Percentiles rank a stretch among this genome's conserved stretches.
Conservation (phyloP, 805 yeast genomes). For the Jamesozyma hellenica region DNA sequence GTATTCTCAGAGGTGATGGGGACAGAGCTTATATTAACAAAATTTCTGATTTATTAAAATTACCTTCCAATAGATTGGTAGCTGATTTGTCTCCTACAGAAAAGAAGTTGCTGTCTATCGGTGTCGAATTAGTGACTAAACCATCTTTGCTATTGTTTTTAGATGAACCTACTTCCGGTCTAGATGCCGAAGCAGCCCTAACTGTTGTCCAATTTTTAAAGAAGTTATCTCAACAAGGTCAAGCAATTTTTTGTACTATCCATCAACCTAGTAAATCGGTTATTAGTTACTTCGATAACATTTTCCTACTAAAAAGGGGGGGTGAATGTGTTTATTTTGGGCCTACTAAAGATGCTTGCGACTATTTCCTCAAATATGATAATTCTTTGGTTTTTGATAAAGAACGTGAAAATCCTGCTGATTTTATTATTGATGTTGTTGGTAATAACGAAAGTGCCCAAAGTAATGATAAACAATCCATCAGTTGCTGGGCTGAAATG, state of each 20-base stretch:
- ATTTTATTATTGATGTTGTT: conserved; percentile 59
- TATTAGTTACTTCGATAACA: conserved; percentile 49
- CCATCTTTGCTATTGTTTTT: conserved; percentile 44
- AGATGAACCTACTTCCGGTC: conserved; percentile 54
- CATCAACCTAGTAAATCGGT: conserved; percentile 59
- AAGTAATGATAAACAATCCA: conserved; percentile 2
- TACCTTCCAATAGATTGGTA: conserved; percentile 36
- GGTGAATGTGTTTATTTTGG: conserved; percentile 69
- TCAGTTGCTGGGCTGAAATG: conserved; percentile 12
- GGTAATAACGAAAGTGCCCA: conserved; percentile 42
- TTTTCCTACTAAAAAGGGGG: conserved; percentile 54
- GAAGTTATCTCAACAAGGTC: conserved; percentile 42
- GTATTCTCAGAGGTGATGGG: conserved; percentile 37
- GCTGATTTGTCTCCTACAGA: conserved; percentile 46
- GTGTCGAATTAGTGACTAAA: conserved; percentile 46
- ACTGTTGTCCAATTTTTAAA: conserved; percentile 44
- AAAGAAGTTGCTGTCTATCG: conserved; percentile 44
- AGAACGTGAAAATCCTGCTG: conserved; percentile 59
- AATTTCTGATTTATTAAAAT: conserved; percentile 36
- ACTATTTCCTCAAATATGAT: conserved; percentile 45
- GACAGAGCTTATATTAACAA: conserved; percentile 23
- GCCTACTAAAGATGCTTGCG: conserved; percentile 52
- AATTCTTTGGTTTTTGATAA: conserved; percentile 43
- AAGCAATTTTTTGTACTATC: conserved; percentile 52
- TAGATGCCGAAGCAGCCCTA: conserved; percentile 53